Conservation (phyloP, 2,329 filamentous ascomycete genomes). For the Berkeleyomyces rouxiae region DNA sequence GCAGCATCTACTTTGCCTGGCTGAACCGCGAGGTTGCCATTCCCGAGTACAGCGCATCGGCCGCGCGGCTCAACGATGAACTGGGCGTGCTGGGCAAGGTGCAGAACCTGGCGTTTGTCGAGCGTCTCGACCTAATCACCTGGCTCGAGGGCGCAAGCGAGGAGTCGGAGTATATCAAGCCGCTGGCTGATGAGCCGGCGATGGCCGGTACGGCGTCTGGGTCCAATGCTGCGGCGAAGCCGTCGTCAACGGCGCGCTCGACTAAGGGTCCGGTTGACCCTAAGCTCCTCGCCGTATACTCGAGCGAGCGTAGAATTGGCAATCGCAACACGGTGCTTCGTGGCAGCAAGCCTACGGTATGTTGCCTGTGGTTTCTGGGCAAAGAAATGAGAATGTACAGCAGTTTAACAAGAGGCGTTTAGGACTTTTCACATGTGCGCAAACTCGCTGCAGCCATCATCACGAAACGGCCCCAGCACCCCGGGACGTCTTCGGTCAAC, state of each 20-base stretch:
- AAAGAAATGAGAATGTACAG: not conserved
- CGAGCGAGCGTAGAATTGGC: slow-evolving; percentile 77
- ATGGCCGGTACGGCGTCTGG: slow-evolving; percentile 23
- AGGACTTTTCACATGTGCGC: slow-evolving; percentile 91
- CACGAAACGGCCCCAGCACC: slow-evolving; percentile 36
- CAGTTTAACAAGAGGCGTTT: not conserved
- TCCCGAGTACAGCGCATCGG: slow-evolving; percentile 77
- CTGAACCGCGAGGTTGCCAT: slow-evolving; percentile 79
- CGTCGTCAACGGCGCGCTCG: slow-evolving; percentile 26
- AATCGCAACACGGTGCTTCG: slow-evolving; percentile 79
- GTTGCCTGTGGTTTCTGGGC: slow-evolving; percentile 18
- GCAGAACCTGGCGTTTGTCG: slow-evolving; percentile 79
- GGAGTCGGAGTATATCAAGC: slow-evolving; percentile 85
- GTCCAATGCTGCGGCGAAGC: slow-evolving; percentile 23
- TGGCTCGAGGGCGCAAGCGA: slow-evolving; percentile 84
- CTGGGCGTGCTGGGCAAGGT: slow-evolving; percentile 50
- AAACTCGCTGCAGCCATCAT: slow-evolving; percentile 71
- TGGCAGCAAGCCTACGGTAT: slow-evolving; percentile 74
- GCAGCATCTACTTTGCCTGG: slow-evolving; percentile 94
- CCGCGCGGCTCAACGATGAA: slow-evolving; percentile 64
- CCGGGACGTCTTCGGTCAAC: slow-evolving; percentile 18
- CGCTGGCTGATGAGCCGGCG: slow-evolving; percentile 48
- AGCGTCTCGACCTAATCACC: slow-evolving; percentile 77
- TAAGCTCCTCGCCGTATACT: slow-evolving; percentile 72
- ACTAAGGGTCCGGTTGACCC: slow-evolving; percentile 60